Base-by-base conservation (phyloP, 192 early-diverging fungal species). In the Spizellomyces punctatus region DNA sequence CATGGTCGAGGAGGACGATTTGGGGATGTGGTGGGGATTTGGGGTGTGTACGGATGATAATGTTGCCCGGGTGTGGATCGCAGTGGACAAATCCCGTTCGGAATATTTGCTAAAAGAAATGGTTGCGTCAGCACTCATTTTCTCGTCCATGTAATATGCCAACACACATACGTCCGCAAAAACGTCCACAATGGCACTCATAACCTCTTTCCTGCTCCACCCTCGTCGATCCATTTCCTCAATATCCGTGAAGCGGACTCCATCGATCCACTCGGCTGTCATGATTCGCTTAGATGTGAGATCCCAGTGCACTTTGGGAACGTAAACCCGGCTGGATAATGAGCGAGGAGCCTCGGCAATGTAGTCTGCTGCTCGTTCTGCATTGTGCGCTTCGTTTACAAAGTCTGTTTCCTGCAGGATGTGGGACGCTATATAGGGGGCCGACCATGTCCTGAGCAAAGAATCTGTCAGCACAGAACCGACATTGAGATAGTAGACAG, bases 181-280 rank as follows among this genome's bases (percentile, higher is more conserved):
- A 22, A 93, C 80, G 46, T 93, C 85, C 1, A 94, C 90, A 21
- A 94, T 79, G 57, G 64, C 79, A 71, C 71, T 74, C 76, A 66
- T 79, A 64, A 21, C 50, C 69, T 63, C 70, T n/a, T 78, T 79
- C 10, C 59, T 58, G 17, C 21, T 44, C 58, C 73, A 72, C 59
- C 75, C 72, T 22, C 59, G 65, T 48, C 63, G 57, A 27, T 72
- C 62, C 42, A 90, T 67, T 6, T 76, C 78, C 6, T 84, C 86
- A 10, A 80, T 81, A 48, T 93, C 85, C 0, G 87, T 89, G 16
- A 95, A 79, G 44, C 84, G 81, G n/a, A 86, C 78, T 8, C 93
- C 95, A 55, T 94, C 90, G 43, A 95, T 88, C 94, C 94, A 98
- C 72, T 98, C 96, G 12, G 90, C 87, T 0, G 92, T 90, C 86